phyloP scores from a whole-genome alignment of 768 basidiomycete species.

The Lactarius evosmus region DNA sequence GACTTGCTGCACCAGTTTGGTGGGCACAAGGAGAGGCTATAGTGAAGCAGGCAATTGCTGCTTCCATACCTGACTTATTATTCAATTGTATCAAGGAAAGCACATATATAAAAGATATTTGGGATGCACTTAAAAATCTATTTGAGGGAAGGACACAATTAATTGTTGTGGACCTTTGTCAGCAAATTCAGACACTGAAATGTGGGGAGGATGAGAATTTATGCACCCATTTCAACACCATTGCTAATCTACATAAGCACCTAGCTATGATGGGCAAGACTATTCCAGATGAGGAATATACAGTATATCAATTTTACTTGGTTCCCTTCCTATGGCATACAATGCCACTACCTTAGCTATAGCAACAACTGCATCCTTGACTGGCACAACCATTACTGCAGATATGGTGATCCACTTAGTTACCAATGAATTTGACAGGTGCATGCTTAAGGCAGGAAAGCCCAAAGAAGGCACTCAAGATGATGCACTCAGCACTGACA shows the following conservation, averaged over 20 bases:
- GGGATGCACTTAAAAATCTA: slow-evolving; percentile 32
- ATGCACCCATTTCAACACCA: slow-evolving; percentile 30
- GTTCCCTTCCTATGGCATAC: slow-evolving; percentile 38
- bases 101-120: slow-evolving; percentile 25
- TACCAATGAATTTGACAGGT: slow-evolving; percentile 31
- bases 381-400: slow-evolving; percentile 27
- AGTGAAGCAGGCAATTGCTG: background rate
- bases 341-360: slow-evolving; percentile 36
- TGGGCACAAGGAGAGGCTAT: background rate
- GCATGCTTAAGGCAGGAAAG: background rate
- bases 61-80: background rate
- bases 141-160: slow-evolving; percentile 34
- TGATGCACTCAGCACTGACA: background rate
- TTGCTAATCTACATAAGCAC: slow-evolving; percentile 35
- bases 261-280: slow-evolving; percentile 36
- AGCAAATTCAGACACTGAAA: slow-evolving; percentile 31
- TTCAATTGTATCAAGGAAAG: background rate
- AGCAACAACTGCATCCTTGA: slow-evolving; percentile 29
- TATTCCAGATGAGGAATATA: slow-evolving; percentile 35
- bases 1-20: no score
- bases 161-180: slow-evolving; percentile 34
- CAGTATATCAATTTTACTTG: slow-evolving; percentile 36
- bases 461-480: background rate
- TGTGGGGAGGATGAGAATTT: slow-evolving; percentile 37
- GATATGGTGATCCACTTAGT: slow-evolving; percentile 28